These are phyloP conservation scores for Ceratocystis alfenasii DNA, from an alignment of 2,329 filamentous ascomycete genomes.

Conservation along the genomic window DNA sequence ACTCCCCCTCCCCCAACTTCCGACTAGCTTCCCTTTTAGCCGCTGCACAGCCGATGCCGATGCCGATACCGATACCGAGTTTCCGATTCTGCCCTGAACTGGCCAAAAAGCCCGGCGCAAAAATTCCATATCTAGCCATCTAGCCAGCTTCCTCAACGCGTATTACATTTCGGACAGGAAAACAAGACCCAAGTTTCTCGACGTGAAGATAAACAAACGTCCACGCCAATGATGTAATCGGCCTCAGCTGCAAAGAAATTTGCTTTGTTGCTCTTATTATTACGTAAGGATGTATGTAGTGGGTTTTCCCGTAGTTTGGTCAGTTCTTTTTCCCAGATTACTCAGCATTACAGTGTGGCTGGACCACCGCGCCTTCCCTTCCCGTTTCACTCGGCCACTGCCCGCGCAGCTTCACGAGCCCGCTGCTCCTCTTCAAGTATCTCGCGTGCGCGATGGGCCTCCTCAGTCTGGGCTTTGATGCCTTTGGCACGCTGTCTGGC, in stretches of 20 bases:
- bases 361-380: background rate
- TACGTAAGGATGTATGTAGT: background rate
- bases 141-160: background rate
- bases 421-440: slow-evolving; percentile 48
- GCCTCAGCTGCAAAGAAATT: background rate
- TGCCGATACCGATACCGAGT: slow-evolving; percentile 2
- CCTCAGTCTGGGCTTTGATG: slow-evolving; percentile 69
- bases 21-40: background rate
- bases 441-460: slow-evolving; percentile 50
- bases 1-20: background rate
- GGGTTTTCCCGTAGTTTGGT: background rate
- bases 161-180: background rate
- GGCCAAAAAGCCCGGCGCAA: background rate
- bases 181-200: background rate
- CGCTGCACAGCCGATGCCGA: background rate
- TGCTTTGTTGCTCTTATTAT: background rate
- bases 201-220: background rate
- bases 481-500: slow-evolving; percentile 83
- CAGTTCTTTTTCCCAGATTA: background rate
- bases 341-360: background rate
- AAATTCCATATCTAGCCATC: background rate
- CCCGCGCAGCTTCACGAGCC: slow-evolving; percentile 35
- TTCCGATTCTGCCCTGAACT: background rate
- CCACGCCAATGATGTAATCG: background rate
- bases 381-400: background rate